These are phyloP conservation scores for Cladosporium sp. DNA, from an alignment of 2,329 filamentous ascomycete genomes.

Conservation along the genomic window DNA sequence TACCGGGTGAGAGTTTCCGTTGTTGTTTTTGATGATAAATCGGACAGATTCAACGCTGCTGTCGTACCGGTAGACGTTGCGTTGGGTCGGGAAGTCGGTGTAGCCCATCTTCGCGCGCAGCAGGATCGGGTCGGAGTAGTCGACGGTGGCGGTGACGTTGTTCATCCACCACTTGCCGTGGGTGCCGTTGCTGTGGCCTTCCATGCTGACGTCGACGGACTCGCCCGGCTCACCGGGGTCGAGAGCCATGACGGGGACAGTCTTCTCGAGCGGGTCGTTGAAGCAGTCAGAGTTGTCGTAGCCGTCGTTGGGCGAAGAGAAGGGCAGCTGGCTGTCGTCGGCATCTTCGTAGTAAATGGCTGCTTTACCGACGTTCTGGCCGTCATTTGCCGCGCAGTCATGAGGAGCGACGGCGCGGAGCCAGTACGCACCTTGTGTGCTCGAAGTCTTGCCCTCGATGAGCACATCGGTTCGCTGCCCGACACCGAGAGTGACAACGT, in stretches of 20 bases:
- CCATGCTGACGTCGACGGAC: constrained; percentile 5
- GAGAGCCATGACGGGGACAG: constrained; percentile 4
- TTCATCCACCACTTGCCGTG: constrained; percentile 49
- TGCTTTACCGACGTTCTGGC: constrained; percentile 47
- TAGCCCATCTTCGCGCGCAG: constrained; percentile 42
- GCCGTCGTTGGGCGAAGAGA: constrained; percentile 43
- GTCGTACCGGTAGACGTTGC: constrained; percentile 43
- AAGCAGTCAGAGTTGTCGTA: constrained; percentile 46
- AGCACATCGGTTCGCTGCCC: constrained; percentile 36
- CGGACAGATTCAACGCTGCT: neutral
- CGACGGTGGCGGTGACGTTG: constrained; percentile 43
- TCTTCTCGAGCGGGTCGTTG: constrained; percentile 8
- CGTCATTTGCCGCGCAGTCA: constrained; percentile 35
- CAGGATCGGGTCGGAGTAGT: constrained; percentile 56
- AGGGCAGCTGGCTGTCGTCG: constrained; percentile 44
- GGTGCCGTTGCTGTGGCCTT: constrained; percentile 6
- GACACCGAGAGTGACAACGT: constrained; percentile 36
- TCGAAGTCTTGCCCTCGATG: constrained; percentile 19
- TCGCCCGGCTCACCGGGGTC: constrained; percentile 8
- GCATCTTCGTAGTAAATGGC: constrained; percentile 58
- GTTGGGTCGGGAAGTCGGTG: constrained; percentile 17
- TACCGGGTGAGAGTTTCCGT: constrained; percentile 21
- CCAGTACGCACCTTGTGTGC: constrained; percentile 21
- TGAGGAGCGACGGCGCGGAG: constrained; percentile 27
- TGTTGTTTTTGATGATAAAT: constrained; percentile 30